A percentile compares a stretch with the other conserved stretches of the same genome.
These are phyloP conservation scores for Phialocephala sp. DNA, from an alignment of 2,329 filamentous ascomycete genomes.

Conservation along the genomic window DNA sequence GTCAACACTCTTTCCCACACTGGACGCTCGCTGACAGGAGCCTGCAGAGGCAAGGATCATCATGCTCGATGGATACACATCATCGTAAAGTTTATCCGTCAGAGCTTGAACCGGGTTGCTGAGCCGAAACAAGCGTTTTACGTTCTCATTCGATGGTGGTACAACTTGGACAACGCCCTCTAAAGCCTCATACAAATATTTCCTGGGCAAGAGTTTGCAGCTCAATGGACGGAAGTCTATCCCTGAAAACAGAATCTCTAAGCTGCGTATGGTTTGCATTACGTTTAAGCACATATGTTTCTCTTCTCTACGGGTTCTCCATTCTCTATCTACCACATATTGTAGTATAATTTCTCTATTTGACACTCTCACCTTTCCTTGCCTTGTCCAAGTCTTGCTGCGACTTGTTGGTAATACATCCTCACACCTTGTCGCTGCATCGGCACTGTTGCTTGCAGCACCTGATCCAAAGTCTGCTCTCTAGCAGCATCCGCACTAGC, in stretches of 20 bases:
- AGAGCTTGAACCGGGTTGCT: neutral
- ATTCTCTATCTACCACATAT: neutral
- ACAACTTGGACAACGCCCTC: neutral
- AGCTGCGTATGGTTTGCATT: neutral
- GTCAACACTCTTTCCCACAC: neutral
- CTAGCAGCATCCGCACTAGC: constrained; percentile 10
- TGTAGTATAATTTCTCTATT: neutral
- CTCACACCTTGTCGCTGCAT: constrained; percentile 15
- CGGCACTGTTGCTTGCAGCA: constrained; percentile 11
- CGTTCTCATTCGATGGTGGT: neutral
- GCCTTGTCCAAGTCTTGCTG: neutral
- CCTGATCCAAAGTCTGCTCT: constrained; percentile 6
- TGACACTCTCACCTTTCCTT: neutral
- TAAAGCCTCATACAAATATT: neutral
- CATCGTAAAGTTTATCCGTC: neutral
- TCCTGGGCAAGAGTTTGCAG: neutral
- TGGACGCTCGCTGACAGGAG: neutral
- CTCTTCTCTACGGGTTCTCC: neutral
- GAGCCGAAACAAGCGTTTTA: neutral
- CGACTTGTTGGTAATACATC: too few relatives aligned
- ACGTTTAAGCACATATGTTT: neutral
- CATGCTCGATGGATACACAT: neutral
- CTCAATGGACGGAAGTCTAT: constrained; percentile 9
- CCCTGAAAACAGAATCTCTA: constrained; percentile 2
- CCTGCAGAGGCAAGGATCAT: neutral